Base-by-base conservation (phyloP, 176 grass and related monocot species). In the Musa acuminata region DNA sequence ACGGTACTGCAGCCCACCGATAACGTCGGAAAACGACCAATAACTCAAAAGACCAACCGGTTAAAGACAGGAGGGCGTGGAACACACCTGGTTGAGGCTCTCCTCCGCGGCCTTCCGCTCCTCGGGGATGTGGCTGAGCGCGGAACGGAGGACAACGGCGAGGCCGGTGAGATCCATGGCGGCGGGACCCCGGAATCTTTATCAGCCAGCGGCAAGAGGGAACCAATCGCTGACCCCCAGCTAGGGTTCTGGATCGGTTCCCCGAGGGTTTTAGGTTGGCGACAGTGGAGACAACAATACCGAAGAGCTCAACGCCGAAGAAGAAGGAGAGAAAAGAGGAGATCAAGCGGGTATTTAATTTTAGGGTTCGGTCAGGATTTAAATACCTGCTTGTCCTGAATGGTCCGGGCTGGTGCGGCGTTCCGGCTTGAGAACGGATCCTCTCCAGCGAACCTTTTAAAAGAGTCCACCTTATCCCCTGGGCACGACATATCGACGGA, bases 91-190 rank as follows among this genome's bases (percentile, higher is more conserved):
- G 77, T 67, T 43, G 51, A 78, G 77, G 52, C 52, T 57, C 77
- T 69, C 52, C 50, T 78, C 77, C 16, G 77, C 77, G 20, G 51
- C 65, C 51, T 69, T 69, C 64, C 77, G 64, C 52, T 78, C 77
- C 51, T 78, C 77, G 2, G 77, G 64, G 25, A 35, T 14, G 14
- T 65, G 77, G 64, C 77, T 78, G 14, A 78, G 64, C 64, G 64
- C 77, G 25, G 64, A 65, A 9, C 77, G 77, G 65, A 78, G 77
- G 25, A 78, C 77, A n/a, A 69, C 52, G 7, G 76, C 51, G 64
- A 78, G 76, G 64, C 76, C 53, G 7, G 25, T 21, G 63, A 69
- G 77, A 55, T 78, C 77, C 77, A 78, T 78, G 77, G 9, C 9
- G 17, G 20, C 43, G 23, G 50, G 60, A 17, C 63, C 23, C 9